Percentiles rank a stretch among this genome's conserved stretches.
These are phyloP conservation scores for Pleurotus ostreatus DNA, from an alignment of 768 basidiomycete species.

Conservation along the genomic window DNA sequence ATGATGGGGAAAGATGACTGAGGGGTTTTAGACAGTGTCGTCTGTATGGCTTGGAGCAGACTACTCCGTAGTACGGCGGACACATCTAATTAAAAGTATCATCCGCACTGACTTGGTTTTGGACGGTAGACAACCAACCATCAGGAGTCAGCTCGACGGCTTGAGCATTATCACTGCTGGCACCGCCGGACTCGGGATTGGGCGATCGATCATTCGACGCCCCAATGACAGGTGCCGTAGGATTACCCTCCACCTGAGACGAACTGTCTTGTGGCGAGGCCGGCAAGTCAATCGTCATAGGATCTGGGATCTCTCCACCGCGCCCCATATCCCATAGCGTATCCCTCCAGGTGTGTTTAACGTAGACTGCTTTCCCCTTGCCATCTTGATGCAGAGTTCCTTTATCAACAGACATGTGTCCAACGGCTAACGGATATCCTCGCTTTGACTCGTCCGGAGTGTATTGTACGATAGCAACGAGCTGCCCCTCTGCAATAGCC, in stretches of 20 bases:
- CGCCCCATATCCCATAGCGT: constrained; percentile 68
- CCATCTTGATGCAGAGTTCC: constrained; percentile 38
- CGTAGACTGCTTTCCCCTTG: constrained; percentile 76
- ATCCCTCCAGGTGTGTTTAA: constrained; percentile 78
- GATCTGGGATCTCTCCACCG: constrained; percentile 54
- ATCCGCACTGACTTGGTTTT: no score
- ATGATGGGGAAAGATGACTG: constrained; percentile 67
- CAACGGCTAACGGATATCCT: constrained; percentile 71
- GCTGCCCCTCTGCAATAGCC: constrained; percentile 37
- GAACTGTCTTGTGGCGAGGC: no score
- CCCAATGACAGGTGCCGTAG: no score
- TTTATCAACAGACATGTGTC: constrained; percentile 59
- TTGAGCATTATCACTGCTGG: no score
- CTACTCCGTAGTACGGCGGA: constrained; percentile 54
- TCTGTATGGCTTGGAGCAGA: constrained; percentile 62
- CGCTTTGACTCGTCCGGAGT: constrained; percentile 27
- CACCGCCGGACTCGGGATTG: no score
- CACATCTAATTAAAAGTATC: constrained; percentile 34
- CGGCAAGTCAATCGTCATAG: constrained; percentile 6
- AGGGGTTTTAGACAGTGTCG: constrained; percentile 42
- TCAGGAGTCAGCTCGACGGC: background rate
- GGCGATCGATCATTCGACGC: no score
- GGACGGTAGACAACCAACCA: background rate
- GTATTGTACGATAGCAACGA: constrained; percentile 63
- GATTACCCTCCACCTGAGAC: no score